Evolutionary conservation across 1,284 basidiomycete genomes (phyloP).

Genomic region (Apiotrichum sp.): DNA sequence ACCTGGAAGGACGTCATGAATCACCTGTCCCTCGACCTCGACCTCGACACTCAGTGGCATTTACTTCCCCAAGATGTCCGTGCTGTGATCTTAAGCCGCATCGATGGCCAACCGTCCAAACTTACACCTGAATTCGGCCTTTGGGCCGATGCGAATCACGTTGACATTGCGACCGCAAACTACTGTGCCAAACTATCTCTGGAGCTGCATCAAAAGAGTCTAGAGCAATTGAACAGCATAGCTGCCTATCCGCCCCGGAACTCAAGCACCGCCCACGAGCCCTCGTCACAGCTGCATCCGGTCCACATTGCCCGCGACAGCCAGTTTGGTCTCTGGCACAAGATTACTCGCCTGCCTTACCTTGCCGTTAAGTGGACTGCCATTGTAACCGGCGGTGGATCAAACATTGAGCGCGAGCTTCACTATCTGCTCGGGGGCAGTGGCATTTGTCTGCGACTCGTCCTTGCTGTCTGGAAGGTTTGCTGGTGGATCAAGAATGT

Average conservation of each 20-base stretch:
- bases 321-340: background rate
- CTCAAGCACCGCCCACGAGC: background rate
- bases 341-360: background rate
- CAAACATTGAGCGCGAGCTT: slow-evolving; percentile 9
- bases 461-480: slow-evolving; percentile 4
- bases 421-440: slow-evolving; percentile 4
- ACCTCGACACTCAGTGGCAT: slow-evolving; percentile 10
- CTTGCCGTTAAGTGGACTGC: slow-evolving; percentile 10
- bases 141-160: background rate
- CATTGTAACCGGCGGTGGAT: slow-evolving; percentile 4
- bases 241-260: background rate
- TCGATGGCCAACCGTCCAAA: slow-evolving; percentile 1
- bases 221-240: background rate
- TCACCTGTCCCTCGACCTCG: slow-evolving; percentile 4
- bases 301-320: background rate
- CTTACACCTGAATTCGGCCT: background rate
- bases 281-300: background rate
- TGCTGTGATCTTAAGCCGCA: slow-evolving; percentile 3
- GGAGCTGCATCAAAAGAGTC: slow-evolving; percentile 1
- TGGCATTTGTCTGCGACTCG: background rate
- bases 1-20: slow-evolving; percentile 4
- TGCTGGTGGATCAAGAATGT: slow-evolving; percentile 5
- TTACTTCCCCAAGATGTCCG: slow-evolving; percentile 2
- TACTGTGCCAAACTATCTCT: slow-evolving; percentile 1
- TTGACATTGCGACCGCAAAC: slow-evolving; percentile 4